Conservation (phyloP, 495 filamentous ascomycete genomes). For the Xylaria intraflava region DNA sequence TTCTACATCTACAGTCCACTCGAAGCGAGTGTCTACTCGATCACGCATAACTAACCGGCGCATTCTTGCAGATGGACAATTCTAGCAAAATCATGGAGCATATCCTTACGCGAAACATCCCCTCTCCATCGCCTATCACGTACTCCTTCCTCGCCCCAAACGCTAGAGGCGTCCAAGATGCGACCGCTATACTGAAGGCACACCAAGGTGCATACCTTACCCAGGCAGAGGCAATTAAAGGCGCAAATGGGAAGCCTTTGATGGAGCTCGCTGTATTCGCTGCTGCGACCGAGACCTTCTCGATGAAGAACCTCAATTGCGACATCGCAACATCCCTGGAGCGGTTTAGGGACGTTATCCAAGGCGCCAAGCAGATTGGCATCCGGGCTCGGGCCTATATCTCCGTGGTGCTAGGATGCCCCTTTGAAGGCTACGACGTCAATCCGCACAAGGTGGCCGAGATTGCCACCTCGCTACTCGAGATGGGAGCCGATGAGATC, state of each 20-base stretch:
- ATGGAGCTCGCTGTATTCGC: slow-evolving; percentile 88
- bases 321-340: slow-evolving; percentile 73
- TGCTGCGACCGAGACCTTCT: slow-evolving; percentile 87
- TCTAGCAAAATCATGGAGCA: slow-evolving; percentile 75
- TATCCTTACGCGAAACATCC: slow-evolving; percentile 62
- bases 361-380: slow-evolving; percentile 59
- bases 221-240: slow-evolving; percentile 24
- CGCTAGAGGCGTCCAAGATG: slow-evolving; percentile 62
- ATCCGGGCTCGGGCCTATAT: slow-evolving; percentile 88
- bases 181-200: slow-evolving; percentile 36
- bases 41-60: slow-evolving; percentile 2
- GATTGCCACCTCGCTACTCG: slow-evolving; percentile 72
- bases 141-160: slow-evolving; percentile 96
- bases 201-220: slow-evolving; percentile 35
- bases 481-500: slow-evolving; percentile 95
- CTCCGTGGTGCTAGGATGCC: slow-evolving; percentile 88
- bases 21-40: not conserved
- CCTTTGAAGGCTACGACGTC: slow-evolving; percentile 84
- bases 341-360: slow-evolving; percentile 68
- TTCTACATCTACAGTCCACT: not conserved
- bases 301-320: slow-evolving; percentile 87
- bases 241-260: slow-evolving; percentile 33
- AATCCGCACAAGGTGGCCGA: slow-evolving; percentile 72
- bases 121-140: slow-evolving; percentile 59
- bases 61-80: slow-evolving; percentile 70